Evolutionary conservation across 2,329 filamentous ascomycete genomes (phyloP).

Genomic region (Leptographium wingfieldii): DNA sequence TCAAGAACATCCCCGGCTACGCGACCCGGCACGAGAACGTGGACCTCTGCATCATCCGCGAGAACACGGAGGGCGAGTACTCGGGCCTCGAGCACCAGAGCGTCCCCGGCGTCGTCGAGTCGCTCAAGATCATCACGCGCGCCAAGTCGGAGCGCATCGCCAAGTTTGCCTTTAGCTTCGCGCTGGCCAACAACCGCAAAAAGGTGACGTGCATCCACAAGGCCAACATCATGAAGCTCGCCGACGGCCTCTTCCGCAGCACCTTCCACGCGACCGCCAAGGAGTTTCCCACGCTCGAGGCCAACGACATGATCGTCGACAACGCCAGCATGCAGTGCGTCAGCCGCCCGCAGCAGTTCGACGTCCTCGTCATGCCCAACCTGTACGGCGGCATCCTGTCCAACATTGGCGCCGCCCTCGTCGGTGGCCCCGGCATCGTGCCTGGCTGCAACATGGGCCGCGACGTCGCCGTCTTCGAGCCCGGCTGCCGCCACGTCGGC

Average conservation of each 20-base stretch:
- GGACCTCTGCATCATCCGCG: constrained; percentile 98
- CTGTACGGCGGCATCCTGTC: constrained; percentile 97
- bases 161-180: constrained; percentile 97
- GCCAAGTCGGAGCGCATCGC: constrained; percentile 98
- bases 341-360: constrained; percentile 90
- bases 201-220: constrained; percentile 99
- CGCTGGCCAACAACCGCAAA: constrained; percentile 95
- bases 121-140: constrained; percentile 98
- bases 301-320: constrained; percentile 99
- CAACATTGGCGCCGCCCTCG: constrained; percentile 95
- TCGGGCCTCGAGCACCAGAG: constrained; percentile 98
- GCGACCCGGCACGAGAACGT: constrained; percentile 93
- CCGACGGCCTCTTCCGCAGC: constrained; percentile 95
- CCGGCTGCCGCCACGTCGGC: constrained; percentile 96
- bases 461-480: constrained; percentile 96
- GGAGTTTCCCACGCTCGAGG: constrained; percentile 91
- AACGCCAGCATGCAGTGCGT: constrained; percentile 99
- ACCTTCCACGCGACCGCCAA: constrained; percentile 89
- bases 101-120: constrained; percentile 91
- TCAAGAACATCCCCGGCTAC: constrained; percentile 99
- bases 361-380: constrained; percentile 99
- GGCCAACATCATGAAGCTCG: constrained; percentile 99
- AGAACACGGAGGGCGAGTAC: constrained; percentile 99
- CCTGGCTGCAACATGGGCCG: constrained; percentile 99
- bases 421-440: constrained; percentile 92